Conservation (phyloP, 805 yeast species). For the Monosporozyma aquatica region DNA sequence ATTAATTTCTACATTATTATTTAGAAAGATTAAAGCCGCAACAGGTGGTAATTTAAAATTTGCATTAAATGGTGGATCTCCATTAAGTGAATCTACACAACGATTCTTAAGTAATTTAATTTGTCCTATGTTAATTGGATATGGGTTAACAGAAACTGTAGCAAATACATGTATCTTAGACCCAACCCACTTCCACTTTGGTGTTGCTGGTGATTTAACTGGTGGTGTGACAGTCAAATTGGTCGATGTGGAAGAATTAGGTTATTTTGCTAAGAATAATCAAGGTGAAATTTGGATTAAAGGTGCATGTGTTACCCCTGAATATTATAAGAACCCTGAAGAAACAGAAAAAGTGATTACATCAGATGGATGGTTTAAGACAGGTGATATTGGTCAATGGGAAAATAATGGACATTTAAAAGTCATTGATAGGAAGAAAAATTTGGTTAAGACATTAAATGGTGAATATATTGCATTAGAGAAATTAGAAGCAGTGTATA, state of each 20-base stretch:
- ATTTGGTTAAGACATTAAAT: slow-evolving; percentile 87
- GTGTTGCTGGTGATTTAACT: slow-evolving; percentile 72
- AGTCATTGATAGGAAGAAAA: slow-evolving; percentile 90
- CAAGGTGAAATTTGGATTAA: slow-evolving; percentile 86
- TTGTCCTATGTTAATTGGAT: slow-evolving; percentile 86
- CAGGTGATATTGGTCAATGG: slow-evolving; percentile 98
- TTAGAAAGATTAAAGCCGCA: slow-evolving; percentile 83
- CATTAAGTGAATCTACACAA: slow-evolving; percentile 75
- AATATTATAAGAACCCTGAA: slow-evolving; percentile 73
- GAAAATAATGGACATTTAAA: slow-evolving; percentile 66
- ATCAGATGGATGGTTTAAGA: slow-evolving; percentile 87
- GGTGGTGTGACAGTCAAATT: slow-evolving; percentile 82
- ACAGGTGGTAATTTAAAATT: slow-evolving; percentile 83
- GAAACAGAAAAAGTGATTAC: slow-evolving; percentile 71
- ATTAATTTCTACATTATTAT: slow-evolving; percentile 55
- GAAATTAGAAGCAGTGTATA: slow-evolving; percentile 82
- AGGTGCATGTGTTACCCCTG: slow-evolving; percentile 65
- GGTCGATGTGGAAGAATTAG: slow-evolving; percentile 84
- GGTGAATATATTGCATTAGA: slow-evolving; percentile 98
- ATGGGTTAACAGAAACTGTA: slow-evolving; percentile 93
- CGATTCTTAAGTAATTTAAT: slow-evolving; percentile 64
- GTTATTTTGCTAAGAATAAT: slow-evolving; percentile 78
- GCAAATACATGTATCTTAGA: slow-evolving; percentile 74
- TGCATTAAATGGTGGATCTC: slow-evolving; percentile 87
- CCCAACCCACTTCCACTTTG: slow-evolving; percentile 57